Conservation (phyloP, 2,329 filamentous ascomycete genomes). For the Aureobasidium lini region DNA sequence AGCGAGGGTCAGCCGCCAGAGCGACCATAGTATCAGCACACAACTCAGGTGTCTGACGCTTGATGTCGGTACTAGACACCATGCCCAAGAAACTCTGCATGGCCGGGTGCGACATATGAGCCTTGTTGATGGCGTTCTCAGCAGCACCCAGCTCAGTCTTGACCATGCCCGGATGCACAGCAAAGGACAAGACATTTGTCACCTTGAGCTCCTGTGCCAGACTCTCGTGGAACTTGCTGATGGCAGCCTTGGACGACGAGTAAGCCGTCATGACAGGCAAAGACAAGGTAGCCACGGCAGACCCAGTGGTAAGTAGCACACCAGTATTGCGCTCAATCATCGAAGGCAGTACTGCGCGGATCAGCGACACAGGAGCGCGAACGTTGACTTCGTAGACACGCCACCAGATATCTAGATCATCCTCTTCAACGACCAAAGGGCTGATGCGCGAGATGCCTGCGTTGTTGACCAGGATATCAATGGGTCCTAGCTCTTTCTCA, state of each 20-base stretch:
- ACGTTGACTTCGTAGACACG: conserved; percentile 22
- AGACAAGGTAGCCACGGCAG: conserved; percentile 12
- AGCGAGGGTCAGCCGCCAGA: conserved; percentile 17
- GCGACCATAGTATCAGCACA: conserved; percentile 19
- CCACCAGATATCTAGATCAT: conserved; percentile 22
- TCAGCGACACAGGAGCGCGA: conserved; percentile 18
- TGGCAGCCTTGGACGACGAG: conserved; percentile 21
- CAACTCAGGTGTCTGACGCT: conserved; percentile 15
- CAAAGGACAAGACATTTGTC: conserved; percentile 16
- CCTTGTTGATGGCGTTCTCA: conserved; percentile 17
- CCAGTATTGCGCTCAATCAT: conserved; percentile 19
- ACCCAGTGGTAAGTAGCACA: conserved; percentile 17
- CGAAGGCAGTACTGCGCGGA: conserved; percentile 20
- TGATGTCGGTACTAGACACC: neutral
- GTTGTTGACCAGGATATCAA: conserved; percentile 9
- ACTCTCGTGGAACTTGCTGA: conserved; percentile 21
- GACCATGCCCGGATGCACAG: conserved; percentile 19
- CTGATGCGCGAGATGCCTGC: conserved; percentile 14
- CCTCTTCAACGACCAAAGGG: conserved; percentile 12
- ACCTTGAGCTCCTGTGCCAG: neutral
- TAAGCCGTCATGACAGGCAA: conserved; percentile 21
- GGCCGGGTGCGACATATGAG: conserved; percentile 14
- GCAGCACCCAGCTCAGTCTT: conserved; percentile 17
- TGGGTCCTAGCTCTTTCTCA: conserved; percentile 13
- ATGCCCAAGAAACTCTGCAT: conserved; percentile 14